Evolutionary conservation across 73 alveolate species (phyloP), one percentile per base, ranked within the genome.

Genomic region (Paramecium octaurelia): DNA sequence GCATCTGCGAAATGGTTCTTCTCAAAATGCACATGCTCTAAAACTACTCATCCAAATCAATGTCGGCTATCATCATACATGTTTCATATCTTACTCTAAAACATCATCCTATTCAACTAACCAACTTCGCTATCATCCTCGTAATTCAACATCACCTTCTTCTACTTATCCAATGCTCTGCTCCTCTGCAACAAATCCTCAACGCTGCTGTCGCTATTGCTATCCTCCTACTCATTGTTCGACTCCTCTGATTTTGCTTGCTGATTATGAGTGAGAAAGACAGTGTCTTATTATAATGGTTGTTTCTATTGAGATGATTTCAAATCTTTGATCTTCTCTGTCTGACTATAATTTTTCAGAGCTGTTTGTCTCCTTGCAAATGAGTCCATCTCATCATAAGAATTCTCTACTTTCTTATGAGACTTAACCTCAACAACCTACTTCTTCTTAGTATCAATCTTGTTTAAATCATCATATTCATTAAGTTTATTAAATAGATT

Each of bases 401-500:
- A 54, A 54, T 54, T 68, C 44, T 68, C 46, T 24, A 27, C 12
- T 68, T 68, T 34, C 20, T 68, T 68, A 31, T 18, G n/a, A 18
- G 31, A 18, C 16, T 54, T 54, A 20, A 54, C 14, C 31, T 54
- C 69, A n/a, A 34, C 0, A 18, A 54, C 69, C 35, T 54, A 18
- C n/a, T 18, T 18, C 69, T 54, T 54, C 8, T 54, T 54, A 18
- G 69, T 54, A 18, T 68, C 84, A 12, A 68, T 68, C 50, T 68
- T 68, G 12, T 68, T 27, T 31, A 68, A 34, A 68, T 68, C 84
- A 68, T 68, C 84, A 68, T 68, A 68, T 68, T 68, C 84, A 68
- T 68, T 68, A 31, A 68, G 27, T 68, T 68, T 68, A 68, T 68
- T 68, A 68, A 68, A 34, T 68, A 68, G 11, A 34, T 68, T 68